These are phyloP conservation scores for Stagonosporopsis chrysanthemi DNA, from an alignment of 2,329 filamentous ascomycete genomes.

Conservation along the genomic window DNA sequence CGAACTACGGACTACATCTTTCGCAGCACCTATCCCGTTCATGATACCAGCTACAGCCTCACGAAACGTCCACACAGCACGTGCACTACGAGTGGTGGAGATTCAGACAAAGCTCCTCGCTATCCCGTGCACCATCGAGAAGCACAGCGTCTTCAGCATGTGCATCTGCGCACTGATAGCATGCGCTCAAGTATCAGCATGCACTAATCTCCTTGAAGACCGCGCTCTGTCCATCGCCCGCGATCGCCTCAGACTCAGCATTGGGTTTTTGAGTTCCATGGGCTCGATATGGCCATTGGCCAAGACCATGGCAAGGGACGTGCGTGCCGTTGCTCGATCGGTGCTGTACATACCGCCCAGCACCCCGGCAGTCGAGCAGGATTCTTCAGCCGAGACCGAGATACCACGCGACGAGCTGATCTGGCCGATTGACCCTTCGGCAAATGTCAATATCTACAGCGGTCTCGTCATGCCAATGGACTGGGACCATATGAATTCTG, in stretches of 20 bases:
- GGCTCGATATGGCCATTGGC: constrained; percentile 75
- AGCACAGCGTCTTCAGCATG: constrained; percentile 63
- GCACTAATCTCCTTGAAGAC: constrained; percentile 56
- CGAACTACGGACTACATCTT: constrained; percentile 59
- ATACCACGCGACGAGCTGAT: constrained; percentile 40
- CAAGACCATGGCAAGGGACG: constrained; percentile 72
- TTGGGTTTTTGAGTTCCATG: constrained; percentile 73
- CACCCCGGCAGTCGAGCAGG: constrained; percentile 18
- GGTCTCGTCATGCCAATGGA: constrained; percentile 37
- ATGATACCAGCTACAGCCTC: constrained; percentile 55
- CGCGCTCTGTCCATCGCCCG: constrained; percentile 70
- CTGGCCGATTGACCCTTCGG: constrained; percentile 38
- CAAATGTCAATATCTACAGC: constrained; percentile 45
- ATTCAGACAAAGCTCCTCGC: constrained; percentile 78
- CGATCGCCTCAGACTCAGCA: constrained; percentile 79
- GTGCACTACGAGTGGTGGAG: constrained; percentile 79
- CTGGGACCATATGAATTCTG: constrained; percentile 23
- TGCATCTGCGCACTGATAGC: constrained; percentile 41
- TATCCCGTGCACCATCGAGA: constrained; percentile 73
- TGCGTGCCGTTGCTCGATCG: constrained; percentile 76
- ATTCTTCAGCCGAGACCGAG: constrained; percentile 31
- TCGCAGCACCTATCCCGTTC: constrained; percentile 61
- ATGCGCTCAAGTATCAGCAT: constrained; percentile 66
- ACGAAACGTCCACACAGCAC: constrained; percentile 71
- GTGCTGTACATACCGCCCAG: constrained; percentile 55